Evolutionary conservation across 2,329 filamentous ascomycete species (phyloP).

Genomic region (Botrytis byssoidea): DNA sequence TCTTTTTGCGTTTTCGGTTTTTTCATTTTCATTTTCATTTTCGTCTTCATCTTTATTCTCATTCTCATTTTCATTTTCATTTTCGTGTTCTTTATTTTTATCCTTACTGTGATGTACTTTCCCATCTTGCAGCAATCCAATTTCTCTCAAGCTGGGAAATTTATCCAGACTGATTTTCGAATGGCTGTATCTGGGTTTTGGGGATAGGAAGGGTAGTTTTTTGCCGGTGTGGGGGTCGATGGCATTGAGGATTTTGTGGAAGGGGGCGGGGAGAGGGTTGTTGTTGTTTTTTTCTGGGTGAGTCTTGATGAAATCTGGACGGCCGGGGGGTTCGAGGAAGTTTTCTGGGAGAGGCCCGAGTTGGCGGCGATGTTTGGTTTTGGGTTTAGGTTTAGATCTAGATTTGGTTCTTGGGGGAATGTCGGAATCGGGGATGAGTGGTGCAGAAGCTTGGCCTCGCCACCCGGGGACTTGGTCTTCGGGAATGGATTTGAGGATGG

Average conservation of each 20-base stretch:
- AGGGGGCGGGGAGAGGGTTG: not conserved
- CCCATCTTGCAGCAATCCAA: not conserved
- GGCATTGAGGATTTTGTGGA: not conserved
- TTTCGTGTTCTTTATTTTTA: rapidly evolving
- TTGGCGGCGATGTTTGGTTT: not conserved
- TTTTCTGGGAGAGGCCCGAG: not conserved
- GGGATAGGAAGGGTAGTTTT: not conserved
- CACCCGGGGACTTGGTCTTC: not conserved
- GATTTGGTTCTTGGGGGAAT: not conserved
- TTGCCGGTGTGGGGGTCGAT: not conserved
- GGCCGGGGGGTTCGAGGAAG: constrained; percentile 3
- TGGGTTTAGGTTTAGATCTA: not conserved
- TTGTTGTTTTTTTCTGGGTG: constrained; percentile 5
- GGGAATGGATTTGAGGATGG: not conserved
- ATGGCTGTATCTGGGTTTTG: not conserved
- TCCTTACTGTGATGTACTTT: no score
- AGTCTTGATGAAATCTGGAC: constrained; percentile 2
- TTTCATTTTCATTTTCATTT: not conserved
- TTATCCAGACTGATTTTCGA: constrained; percentile 1
- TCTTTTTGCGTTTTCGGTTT: not conserved
- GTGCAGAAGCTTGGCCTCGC: not conserved
- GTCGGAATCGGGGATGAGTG: not conserved
- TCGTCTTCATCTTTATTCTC: not conserved
- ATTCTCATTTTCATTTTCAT: no score
- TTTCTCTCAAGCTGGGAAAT: not conserved